Conservation (phyloP, 352 stramenopile species). For the Globisporangium irregulare region DNA sequence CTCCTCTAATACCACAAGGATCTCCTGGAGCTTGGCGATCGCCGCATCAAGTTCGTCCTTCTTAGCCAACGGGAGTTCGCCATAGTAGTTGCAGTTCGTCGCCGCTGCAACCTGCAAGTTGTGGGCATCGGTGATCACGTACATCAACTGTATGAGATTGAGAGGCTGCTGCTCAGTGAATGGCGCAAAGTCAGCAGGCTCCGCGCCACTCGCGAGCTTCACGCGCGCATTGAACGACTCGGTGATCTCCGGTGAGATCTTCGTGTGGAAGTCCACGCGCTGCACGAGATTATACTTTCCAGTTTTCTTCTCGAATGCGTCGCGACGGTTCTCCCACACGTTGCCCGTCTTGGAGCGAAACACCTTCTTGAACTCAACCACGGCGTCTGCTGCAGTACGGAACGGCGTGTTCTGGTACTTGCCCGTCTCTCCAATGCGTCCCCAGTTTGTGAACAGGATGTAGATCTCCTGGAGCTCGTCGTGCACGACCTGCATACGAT, state of each 20-base stretch:
- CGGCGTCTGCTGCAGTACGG: slow-evolving; percentile 40
- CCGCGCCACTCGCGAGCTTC: slow-evolving; percentile 25
- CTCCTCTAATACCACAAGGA: slow-evolving; percentile 44
- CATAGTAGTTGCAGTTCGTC: slow-evolving; percentile 41
- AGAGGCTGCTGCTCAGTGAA: slow-evolving; percentile 5
- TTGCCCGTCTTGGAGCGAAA: slow-evolving; percentile 73
- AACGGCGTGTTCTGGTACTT: slow-evolving; percentile 80
- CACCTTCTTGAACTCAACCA: slow-evolving; percentile 75
- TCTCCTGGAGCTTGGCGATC: slow-evolving; percentile 41
- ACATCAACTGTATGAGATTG: slow-evolving; percentile 50
- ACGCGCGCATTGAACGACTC: slow-evolving; percentile 39
- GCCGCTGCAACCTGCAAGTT: slow-evolving; percentile 62
- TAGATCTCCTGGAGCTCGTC: slow-evolving; percentile 63
- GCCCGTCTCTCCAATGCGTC: slow-evolving; percentile 56
- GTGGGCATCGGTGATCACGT: slow-evolving; percentile 60
- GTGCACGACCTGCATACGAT: slow-evolving; percentile 60
- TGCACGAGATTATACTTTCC: slow-evolving; percentile 77
- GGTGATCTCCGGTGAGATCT: slow-evolving; percentile 46
- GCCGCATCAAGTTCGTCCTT: slow-evolving; percentile 46
- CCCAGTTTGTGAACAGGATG: slow-evolving; percentile 79
- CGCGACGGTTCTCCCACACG: slow-evolving; percentile 45
- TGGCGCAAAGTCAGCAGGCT: slow-evolving; percentile 5
- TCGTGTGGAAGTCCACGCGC: slow-evolving; percentile 46
- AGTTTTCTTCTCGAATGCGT: slow-evolving; percentile 50
- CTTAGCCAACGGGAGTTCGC: slow-evolving; percentile 55